Percentiles rank a stretch among this genome's conserved stretches.
phyloP scores from a whole-genome alignment of 75 land plant genomes.

The Picea sitchensis region DNA sequence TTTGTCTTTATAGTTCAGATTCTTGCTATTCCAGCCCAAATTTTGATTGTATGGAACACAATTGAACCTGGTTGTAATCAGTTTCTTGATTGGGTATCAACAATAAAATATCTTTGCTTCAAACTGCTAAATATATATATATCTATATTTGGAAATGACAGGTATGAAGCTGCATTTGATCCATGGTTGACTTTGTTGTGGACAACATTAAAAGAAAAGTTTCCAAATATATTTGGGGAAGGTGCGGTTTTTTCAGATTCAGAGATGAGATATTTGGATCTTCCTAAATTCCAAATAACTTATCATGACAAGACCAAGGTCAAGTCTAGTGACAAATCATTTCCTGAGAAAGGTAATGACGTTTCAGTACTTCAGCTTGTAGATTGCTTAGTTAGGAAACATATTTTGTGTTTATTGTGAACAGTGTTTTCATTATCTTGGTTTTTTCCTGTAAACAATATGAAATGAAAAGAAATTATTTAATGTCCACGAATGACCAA shows the following conservation, averaged over 20 bases:
- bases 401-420: not conserved
- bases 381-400: not conserved
- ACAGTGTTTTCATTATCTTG: no score
- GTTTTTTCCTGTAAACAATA: no score
- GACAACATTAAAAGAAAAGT: constrained; percentile 33
- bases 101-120: not conserved
- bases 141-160: constrained; percentile 13
- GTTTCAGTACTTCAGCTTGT: not conserved
- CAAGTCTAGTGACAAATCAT: not conserved
- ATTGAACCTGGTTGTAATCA: not conserved
- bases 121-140: not conserved
- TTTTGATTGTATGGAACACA: not conserved
- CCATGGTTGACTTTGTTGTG: constrained; percentile 88
- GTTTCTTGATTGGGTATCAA: no score
- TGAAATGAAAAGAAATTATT: no score
- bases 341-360: not conserved
- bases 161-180: constrained; percentile 93
- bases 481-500: no score
- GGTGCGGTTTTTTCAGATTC: constrained; percentile 23
- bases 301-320: constrained; percentile 28
- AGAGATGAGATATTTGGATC: constrained; percentile 34
- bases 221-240: constrained; percentile 38
- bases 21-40: not conserved
- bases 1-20: not conserved
- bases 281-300: constrained; percentile 56